phyloP scores from a whole-genome alignment of 2,329 filamentous ascomycete species.

The Cladosporium sp. region DNA sequence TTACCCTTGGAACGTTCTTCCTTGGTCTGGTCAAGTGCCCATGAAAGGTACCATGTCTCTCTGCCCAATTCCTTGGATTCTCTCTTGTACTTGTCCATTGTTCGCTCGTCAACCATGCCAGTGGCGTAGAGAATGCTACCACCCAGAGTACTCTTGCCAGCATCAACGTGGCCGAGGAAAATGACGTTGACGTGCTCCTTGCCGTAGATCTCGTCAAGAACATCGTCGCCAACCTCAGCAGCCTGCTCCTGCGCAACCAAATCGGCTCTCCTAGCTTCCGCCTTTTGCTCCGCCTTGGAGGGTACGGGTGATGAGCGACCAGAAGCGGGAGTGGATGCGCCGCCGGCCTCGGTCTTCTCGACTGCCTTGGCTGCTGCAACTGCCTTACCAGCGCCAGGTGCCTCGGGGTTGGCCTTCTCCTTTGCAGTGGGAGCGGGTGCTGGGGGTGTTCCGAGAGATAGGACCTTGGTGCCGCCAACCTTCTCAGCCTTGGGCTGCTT shows the following conservation, averaged over 20 bases:
- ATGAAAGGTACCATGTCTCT: conserved; percentile 98
- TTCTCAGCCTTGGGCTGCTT: conserved; percentile 53
- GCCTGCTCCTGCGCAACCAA: conserved; percentile 78
- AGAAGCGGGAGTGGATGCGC: conserved; percentile 71
- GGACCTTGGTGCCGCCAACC: conserved; percentile 59
- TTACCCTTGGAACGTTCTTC: conserved; percentile 96
- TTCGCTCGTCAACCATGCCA: conserved; percentile 99
- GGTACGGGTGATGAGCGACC: conserved; percentile 70
- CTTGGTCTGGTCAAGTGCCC: conserved; percentile 95
- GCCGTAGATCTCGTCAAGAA: conserved; percentile 91
- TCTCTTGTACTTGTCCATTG: conserved; percentile 95
- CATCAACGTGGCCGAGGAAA: conserved; percentile 97
- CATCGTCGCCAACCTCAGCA: conserved; percentile 74
- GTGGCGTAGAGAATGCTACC: conserved; percentile 89
- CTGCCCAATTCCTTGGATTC: conserved; percentile 94
- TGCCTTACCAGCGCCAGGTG: conserved; percentile 71
- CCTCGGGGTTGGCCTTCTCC: conserved; percentile 35
- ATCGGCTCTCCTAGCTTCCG: conserved; percentile 65
- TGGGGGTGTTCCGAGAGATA: conserved; percentile 55
- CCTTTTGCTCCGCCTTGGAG: conserved; percentile 51
- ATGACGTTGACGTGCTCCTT: conserved; percentile 94
- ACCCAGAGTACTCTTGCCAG: conserved; percentile 93
- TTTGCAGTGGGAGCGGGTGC: conserved; percentile 51
- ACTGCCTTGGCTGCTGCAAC: conserved; percentile 84
- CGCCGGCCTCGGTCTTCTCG: conserved; percentile 66